These are phyloP conservation scores for Aspergillus egyptiacus DNA, from an alignment of 495 filamentous ascomycete species.

Conservation along the genomic window DNA sequence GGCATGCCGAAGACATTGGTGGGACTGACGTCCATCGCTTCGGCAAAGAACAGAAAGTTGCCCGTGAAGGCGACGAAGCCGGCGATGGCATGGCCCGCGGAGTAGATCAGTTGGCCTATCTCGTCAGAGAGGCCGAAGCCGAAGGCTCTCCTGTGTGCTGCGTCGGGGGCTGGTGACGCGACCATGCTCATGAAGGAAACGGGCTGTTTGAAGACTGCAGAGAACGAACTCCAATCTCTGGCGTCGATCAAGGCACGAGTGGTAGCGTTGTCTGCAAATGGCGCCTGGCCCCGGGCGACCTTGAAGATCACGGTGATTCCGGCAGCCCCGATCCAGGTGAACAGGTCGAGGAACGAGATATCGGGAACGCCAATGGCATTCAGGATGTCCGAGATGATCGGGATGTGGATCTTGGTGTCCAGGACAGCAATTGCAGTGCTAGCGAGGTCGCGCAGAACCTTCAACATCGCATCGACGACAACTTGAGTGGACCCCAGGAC, in stretches of 20 bases:
- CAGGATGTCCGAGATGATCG: constrained; percentile 13
- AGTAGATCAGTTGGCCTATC: neutral
- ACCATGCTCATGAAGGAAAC: no score
- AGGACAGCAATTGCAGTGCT: neutral
- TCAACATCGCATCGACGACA: constrained; percentile 7
- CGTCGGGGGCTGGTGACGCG: no score
- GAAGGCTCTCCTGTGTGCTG: no score
- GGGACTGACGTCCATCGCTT: neutral
- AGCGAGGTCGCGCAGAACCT: neutral
- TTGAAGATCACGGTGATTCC: constrained; percentile 8
- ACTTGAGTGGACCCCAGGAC: neutral
- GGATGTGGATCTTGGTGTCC: constrained; percentile 15
- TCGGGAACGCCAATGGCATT: constrained; percentile 8
- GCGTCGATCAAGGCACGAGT: neutral
- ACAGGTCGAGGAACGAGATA: constrained; percentile 8
- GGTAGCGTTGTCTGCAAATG: neutral
- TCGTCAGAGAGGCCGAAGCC: no score
- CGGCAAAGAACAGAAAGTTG: neutral
- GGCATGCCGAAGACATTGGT: neutral
- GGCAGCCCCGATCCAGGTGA: constrained; percentile 6
- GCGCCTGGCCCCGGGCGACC: neutral
- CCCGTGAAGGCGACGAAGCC: neutral
- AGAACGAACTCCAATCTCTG: no score
- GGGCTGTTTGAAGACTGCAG: no score
- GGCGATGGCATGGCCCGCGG: neutral